Base-by-base conservation (phyloP, 352 stramenopile genomes). In the Pythium phragmitis region DNA sequence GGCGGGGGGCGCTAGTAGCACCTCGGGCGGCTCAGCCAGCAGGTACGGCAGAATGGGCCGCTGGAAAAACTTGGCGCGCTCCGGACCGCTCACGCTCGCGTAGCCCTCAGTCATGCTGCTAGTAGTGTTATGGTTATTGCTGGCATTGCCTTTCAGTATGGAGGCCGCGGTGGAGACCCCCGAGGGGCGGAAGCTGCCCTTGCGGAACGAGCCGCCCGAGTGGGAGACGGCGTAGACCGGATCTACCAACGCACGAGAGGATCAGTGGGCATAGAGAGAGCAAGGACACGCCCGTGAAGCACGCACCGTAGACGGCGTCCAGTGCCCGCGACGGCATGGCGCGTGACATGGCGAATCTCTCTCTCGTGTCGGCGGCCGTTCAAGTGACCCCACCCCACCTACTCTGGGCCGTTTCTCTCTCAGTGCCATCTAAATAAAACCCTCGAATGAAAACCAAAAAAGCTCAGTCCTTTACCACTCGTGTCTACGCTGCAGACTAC, bases 11-110 rank as follows among this genome's bases (percentile, higher is more conserved):
- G 91, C 87, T 12, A 98, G 70, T 30, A 91, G 75, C 26, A 98
- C 86, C 69, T 97, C 87, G 0, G 92, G 92, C 47, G 84, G 73
- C 33, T 97, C 86, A 0, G 89, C 86, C 60, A 94, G 71, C 0
- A 98, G 55, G 62, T 96, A 88, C 42, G 92, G 92, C 16, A 98
- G 71, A 12, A 98, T 84, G 4, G 92, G 92, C 19, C 89, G 80
- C 45, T 90, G 86, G 73, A 96, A 94, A 76, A 85, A 98, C 69
- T 97, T 98, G 67, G 75, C 77, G n/a, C 88, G 81, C 63, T 96
- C 70, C 0, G 70, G 68, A 33, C 91, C 91, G 48, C 79, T 84
- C 9, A 97, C 76, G 17, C 76, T 67, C 1, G 76, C 67, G 39
- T 80, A 78, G 37, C 73, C 77, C 19, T 62, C 56, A 11, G 56